Evolutionary conservation across 2,329 filamentous ascomycete species (phyloP).

Genomic region (Waltergamsia citrina): DNA sequence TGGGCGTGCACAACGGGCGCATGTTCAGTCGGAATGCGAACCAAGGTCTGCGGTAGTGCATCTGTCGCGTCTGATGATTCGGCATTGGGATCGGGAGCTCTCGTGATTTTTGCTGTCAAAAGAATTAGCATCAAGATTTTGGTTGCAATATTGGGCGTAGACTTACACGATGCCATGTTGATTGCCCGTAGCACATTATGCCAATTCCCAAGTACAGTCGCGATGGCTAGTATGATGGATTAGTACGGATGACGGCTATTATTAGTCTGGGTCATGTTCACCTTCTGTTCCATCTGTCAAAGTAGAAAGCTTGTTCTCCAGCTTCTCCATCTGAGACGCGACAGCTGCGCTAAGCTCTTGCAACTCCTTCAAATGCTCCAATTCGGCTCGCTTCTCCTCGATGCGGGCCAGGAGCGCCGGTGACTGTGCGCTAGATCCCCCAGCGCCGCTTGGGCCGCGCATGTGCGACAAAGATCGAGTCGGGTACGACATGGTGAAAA

Average conservation of each 20-base stretch:
- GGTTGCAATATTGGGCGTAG: not conserved
- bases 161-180: constrained; percentile 73
- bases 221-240: constrained; percentile 52
- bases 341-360: constrained; percentile 70
- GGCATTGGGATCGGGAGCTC: constrained; percentile 32
- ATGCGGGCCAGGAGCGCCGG: constrained; percentile 65
- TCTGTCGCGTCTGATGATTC: constrained; percentile 29
- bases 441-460: constrained; percentile 48
- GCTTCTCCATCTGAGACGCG: constrained; percentile 71
- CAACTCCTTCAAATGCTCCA: constrained; percentile 69
- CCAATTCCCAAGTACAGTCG: constrained; percentile 80
- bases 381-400: constrained; percentile 76
- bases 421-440: constrained; percentile 49
- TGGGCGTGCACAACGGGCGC: constrained; percentile 54
- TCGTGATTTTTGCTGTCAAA: constrained; percentile 56
- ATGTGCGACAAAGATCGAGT: constrained; percentile 54
- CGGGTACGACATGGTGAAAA: constrained; percentile 41
- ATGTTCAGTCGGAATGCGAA: constrained; percentile 77
- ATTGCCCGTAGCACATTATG: constrained; percentile 78
- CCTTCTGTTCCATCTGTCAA: constrained; percentile 77
- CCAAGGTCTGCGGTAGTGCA: constrained; percentile 68
- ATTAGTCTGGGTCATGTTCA: too few species aligned
- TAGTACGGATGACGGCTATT: constrained; percentile 10
- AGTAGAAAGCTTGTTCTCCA: constrained; percentile 70
- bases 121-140: not conserved